Percentiles rank a stretch among this genome's conserved stretches.
These are phyloP conservation scores for Sugiyamaella lignohabitans DNA, from an alignment of 805 yeast genomes.

Conservation along the genomic window DNA sequence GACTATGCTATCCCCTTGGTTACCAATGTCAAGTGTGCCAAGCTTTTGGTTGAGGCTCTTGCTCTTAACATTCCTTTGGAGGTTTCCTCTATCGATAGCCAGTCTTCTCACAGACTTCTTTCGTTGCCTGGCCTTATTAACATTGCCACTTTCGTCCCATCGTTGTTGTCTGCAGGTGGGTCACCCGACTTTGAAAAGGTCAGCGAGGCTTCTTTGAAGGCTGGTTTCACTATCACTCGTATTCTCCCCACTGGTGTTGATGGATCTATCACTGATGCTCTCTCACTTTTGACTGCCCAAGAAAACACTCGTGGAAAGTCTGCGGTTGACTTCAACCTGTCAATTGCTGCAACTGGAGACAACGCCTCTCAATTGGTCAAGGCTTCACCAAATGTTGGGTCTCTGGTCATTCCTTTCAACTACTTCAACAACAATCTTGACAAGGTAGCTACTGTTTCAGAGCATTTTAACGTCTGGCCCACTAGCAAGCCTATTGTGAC, in stretches of 20 bases:
- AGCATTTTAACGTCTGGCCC: constrained; percentile 83
- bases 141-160: constrained; percentile 71
- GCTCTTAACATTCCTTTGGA: constrained; percentile 53
- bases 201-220: constrained; percentile 62
- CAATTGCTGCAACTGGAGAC: constrained; percentile 73
- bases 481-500: constrained; percentile 75
- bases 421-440: constrained; percentile 50
- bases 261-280: constrained; percentile 60
- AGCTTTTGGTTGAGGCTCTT: constrained; percentile 89
- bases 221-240: constrained; percentile 86
- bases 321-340: constrained; percentile 73
- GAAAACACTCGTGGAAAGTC: constrained; percentile 47
- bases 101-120: constrained; percentile 79
- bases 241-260: constrained; percentile 64
- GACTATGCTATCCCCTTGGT: constrained; percentile 97
- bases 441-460: constrained; percentile 70
- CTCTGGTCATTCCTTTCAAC: constrained; percentile 75
- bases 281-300: constrained; percentile 59
- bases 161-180: constrained; percentile 42
- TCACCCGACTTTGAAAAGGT: constrained; percentile 57
- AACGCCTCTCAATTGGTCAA: constrained; percentile 58
- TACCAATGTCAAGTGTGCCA: constrained; percentile 96
- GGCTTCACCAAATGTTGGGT: constrained; percentile 62
- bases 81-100: constrained; percentile 74
- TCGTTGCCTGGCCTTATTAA: constrained; percentile 83